Percentiles rank a stretch among this genome's conserved stretches.
phyloP scores from a whole-genome alignment of 2,329 filamentous ascomycete genomes.

The Stemphylium lycopersici region DNA sequence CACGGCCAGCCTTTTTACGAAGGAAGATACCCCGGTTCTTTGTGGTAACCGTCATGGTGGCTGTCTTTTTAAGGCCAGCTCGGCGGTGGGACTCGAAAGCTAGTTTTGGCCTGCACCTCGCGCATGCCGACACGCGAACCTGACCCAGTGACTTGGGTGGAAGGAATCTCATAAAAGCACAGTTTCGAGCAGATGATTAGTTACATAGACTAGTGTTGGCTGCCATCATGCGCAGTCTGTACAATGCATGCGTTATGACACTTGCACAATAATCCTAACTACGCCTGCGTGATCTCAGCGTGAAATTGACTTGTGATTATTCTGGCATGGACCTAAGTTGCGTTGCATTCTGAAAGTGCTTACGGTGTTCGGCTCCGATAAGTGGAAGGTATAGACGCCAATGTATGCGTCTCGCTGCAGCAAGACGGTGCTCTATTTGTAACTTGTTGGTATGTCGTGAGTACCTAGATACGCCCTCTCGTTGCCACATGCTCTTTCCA shows the following conservation, averaged over 20 bases:
- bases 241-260: conserved; percentile 37
- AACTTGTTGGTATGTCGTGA: too few species aligned
- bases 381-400: too few species aligned
- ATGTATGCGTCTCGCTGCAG: too few species aligned
- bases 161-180: conserved; percentile 48
- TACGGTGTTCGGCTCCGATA: too few species aligned
- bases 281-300: background rate
- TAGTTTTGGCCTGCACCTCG: conserved; percentile 39
- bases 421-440: too few species aligned
- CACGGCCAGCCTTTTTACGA: conserved; percentile 35
- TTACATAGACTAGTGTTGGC: conserved; percentile 42
- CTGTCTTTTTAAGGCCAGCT: conserved; percentile 30
- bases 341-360: too few species aligned
- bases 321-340: too few species aligned
- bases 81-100: conserved; percentile 30
- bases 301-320: background rate
- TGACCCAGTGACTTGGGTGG: conserved; percentile 39
- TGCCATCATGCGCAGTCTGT: conserved; percentile 25
- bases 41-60: conserved; percentile 36
- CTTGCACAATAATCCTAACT: conserved; percentile 3
- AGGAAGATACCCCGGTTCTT: conserved; percentile 44
- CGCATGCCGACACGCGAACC: conserved; percentile 25
- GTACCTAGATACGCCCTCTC: too few species aligned
- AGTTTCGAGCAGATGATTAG: conserved; percentile 41
- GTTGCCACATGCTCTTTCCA: too few species aligned